A percentile compares a stretch with the other conserved stretches of the same genome.
These are phyloP conservation scores for Coniferiporia sulphurascens DNA, from an alignment of 1,284 basidiomycete genomes.

Conservation along the genomic window DNA sequence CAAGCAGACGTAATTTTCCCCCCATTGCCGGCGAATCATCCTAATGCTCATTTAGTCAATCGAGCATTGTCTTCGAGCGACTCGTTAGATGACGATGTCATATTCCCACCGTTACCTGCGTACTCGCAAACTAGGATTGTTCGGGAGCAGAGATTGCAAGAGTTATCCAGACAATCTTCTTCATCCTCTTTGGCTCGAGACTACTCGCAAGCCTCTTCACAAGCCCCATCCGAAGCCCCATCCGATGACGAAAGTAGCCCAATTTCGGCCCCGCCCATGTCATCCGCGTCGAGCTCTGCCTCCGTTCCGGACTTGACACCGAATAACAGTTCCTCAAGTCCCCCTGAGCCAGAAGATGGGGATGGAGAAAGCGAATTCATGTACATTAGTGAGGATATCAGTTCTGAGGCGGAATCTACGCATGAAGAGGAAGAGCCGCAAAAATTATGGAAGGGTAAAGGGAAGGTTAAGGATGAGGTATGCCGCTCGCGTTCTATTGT, in stretches of 20 bases:
- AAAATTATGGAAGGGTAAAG: background rate
- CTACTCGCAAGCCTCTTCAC: conserved; percentile 24
- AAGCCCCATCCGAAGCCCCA: conserved; percentile 11
- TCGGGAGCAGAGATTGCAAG: conserved; percentile 7
- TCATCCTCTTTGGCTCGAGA: conserved; percentile 21
- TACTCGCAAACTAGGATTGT: conserved; percentile 33
- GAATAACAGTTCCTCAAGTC: conserved; percentile 62
- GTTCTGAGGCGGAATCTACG: conserved; percentile 1
- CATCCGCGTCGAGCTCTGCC: conserved; percentile 24
- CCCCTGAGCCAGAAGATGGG: conserved; percentile 23
- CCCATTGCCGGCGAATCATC: conserved; percentile 49
- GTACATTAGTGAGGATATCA: conserved; percentile 2
- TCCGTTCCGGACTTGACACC: conserved; percentile 57
- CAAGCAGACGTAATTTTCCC: conserved; percentile 33
- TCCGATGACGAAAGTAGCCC: conserved; percentile 7
- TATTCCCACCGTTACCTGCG: conserved; percentile 63
- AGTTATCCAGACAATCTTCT: conserved; percentile 22
- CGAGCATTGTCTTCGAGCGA: conserved; percentile 39
- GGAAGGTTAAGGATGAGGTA: conserved; percentile 7
- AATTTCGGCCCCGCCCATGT: conserved; percentile 22
- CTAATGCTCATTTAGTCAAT: conserved; percentile 45
- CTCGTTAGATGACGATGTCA: conserved; percentile 60
- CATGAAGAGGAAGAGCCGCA: background rate
- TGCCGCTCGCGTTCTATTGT: too few species aligned
- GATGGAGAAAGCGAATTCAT: background rate